Conservation (phyloP, 2,329 filamentous ascomycete species). For the Aspergillus sp. region DNA sequence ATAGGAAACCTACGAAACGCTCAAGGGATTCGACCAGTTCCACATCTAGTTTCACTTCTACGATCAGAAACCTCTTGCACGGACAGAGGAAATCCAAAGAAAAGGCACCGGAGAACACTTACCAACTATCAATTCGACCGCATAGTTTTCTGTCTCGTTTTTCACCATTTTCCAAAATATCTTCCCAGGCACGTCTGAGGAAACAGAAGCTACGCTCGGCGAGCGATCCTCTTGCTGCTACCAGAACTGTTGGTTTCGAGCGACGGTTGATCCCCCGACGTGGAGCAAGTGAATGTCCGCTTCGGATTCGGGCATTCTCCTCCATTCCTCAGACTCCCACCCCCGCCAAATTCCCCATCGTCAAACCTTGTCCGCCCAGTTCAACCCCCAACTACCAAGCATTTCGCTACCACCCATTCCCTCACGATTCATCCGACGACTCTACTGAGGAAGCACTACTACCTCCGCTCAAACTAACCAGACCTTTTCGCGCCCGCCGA, state of each 20-base stretch:
- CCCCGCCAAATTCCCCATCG: background rate
- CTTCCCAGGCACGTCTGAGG: background rate
- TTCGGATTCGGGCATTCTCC: too few species aligned
- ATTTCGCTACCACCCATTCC: background rate
- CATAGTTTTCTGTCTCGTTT: background rate
- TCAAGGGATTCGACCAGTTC: background rate
- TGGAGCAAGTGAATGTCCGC: background rate
- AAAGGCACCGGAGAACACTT: background rate
- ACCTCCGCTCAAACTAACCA: background rate
- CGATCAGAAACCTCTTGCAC: conserved; percentile 6
- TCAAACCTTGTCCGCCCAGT: background rate
- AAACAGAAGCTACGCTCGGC: conserved; percentile 5
- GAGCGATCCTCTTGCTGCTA: conserved; percentile 4
- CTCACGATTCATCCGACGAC: background rate
- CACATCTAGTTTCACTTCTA: background rate
- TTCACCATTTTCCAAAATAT: background rate
- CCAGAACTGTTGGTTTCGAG: background rate
- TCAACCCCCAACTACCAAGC: background rate
- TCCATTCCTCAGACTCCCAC: background rate
- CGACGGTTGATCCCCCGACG: background rate
- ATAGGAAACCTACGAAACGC: background rate
- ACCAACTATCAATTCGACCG: background rate
- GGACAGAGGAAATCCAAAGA: background rate
- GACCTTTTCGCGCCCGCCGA: background rate
- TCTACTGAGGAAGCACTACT: background rate